A percentile compares a stretch with the other conserved stretches of the same genome.
Evolutionary conservation across 371 early-diverging fungal genomes (phyloP).

Genomic region (Funneliformis caledonium): DNA sequence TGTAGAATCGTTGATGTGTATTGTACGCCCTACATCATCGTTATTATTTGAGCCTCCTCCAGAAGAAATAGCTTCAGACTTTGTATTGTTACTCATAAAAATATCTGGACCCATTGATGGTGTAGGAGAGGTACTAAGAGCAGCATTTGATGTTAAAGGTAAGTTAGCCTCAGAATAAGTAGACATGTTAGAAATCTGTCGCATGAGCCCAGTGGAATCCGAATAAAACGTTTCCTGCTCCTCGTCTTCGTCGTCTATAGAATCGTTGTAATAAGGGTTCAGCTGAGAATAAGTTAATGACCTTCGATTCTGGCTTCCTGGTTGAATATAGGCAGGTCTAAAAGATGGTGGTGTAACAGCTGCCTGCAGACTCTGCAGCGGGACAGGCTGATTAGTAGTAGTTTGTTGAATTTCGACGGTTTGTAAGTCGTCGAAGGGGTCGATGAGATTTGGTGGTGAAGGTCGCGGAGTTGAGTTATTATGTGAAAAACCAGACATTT

Average conservation of each 20-base stretch:
- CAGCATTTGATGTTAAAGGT: slow-evolving; percentile 39
- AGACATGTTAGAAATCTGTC: slow-evolving; percentile 33
- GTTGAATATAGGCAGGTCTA: slow-evolving; percentile 7
- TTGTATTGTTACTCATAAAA: background rate
- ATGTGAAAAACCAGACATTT: slow-evolving; percentile 32
- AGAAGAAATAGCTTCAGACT: background rate
- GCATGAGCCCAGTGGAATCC: slow-evolving; percentile 26
- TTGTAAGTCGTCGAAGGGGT: slow-evolving; percentile 19
- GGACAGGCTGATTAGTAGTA: background rate
- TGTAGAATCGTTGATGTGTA: slow-evolving; percentile 83
- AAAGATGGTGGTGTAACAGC: slow-evolving; percentile 37
- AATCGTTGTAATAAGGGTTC: slow-evolving; percentile 35
- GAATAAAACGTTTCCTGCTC: slow-evolving; percentile 32
- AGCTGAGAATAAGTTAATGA: slow-evolving; percentile 10
- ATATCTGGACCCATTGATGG: slow-evolving; percentile 6
- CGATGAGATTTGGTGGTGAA: slow-evolving; percentile 24
- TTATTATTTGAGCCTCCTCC: slow-evolving; percentile 43
- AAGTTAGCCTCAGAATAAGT: slow-evolving; percentile 34
- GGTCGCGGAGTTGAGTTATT: slow-evolving; percentile 7
- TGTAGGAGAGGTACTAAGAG: slow-evolving; percentile 26
- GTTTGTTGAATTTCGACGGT: slow-evolving; percentile 18
- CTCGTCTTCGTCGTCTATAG: slow-evolving; percentile 27
- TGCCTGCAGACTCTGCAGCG: slow-evolving; percentile 32
- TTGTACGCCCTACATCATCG: slow-evolving; percentile 68
- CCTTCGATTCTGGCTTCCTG: background rate